Evolutionary conservation across 345 rosid genomes (phyloP).

Genomic region (Chamaenerion angustifolium): DNA sequence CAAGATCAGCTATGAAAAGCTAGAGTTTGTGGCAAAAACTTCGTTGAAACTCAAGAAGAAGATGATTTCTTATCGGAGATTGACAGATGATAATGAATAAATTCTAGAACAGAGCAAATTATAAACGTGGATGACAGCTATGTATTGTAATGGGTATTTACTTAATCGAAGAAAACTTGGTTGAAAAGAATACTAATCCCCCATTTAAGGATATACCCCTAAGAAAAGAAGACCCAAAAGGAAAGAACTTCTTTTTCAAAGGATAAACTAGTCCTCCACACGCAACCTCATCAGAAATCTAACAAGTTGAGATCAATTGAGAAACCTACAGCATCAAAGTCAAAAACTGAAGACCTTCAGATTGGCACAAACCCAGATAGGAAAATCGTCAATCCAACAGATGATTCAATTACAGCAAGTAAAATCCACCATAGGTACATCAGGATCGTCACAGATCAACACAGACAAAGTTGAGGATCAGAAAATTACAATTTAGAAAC

Average conservation of each 20-base stretch:
- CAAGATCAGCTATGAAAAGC: too few species aligned
- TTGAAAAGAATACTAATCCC: constrained; percentile 26
- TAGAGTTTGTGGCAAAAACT: too few species aligned
- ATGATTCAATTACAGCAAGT: constrained; percentile 15
- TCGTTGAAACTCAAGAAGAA: too few species aligned
- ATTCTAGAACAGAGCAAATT: neutral
- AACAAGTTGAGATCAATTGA: constrained; percentile 9
- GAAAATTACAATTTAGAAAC: constrained; percentile 22
- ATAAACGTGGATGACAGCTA: neutral
- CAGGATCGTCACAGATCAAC: constrained; percentile 30
- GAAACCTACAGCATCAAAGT: constrained; percentile 8
- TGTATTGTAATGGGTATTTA: neutral
- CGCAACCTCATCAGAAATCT: constrained; percentile 23
- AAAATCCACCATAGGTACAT: neutral
- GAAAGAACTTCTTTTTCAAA: constrained; percentile 22
- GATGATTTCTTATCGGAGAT: too few species aligned
- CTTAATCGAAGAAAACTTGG: constrained; percentile 18
- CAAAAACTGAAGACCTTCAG: neutral
- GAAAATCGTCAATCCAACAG: constrained; percentile 11
- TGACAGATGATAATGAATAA: too few species aligned
- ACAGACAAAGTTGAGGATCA: constrained; percentile 12
- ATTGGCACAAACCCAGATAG: constrained; percentile 22
- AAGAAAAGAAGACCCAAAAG: constrained; percentile 24
- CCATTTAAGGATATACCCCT: constrained; percentile 26
- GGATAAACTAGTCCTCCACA: constrained; percentile 21